phyloP scores from a whole-genome alignment of 208 protist genomes.

The Trypanosoma avium region DNA sequence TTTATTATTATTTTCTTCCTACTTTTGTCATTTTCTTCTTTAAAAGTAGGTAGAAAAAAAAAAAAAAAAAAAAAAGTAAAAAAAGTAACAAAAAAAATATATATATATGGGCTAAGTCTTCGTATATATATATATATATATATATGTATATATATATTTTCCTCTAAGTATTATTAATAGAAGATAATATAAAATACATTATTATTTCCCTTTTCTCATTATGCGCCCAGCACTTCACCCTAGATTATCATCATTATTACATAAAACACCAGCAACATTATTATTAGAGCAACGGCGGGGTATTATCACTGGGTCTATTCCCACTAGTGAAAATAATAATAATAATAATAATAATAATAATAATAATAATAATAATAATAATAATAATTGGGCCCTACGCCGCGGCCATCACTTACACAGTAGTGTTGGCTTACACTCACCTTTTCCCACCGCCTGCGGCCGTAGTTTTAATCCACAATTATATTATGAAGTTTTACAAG shows the following conservation, averaged over 20 bases:
- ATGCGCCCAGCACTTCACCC: slow-evolving; percentile 15
- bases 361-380: neutral
- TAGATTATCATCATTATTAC: neutral
- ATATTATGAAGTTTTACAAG: slow-evolving; percentile 85
- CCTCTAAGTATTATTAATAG: too few species aligned
- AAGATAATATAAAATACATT: too few species aligned
- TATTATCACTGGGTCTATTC: slow-evolving; percentile 59
- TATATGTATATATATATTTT: too few species aligned
- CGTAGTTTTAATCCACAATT: slow-evolving; percentile 76
- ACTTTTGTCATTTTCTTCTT: too few species aligned
- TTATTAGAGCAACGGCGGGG: slow-evolving; percentile 18
- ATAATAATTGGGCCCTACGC: slow-evolving; percentile 51
- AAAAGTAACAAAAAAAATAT: too few species aligned
- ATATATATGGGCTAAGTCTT: too few species aligned
- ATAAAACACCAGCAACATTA: neutral
- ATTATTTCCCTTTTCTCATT: too few species aligned
- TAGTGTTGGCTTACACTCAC: slow-evolving; percentile 64
- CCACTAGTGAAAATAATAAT: slow-evolving; percentile 12
- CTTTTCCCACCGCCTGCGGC: slow-evolving; percentile 74
- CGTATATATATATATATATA: too few species aligned
- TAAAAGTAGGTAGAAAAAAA: too few species aligned
- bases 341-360: neutral
- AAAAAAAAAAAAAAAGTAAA: too few species aligned
- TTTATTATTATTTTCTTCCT: too few species aligned
- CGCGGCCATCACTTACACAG: slow-evolving; percentile 76